Evolutionary conservation across 768 basidiomycete genomes (phyloP).

Genomic region (Tylopilus cervinicoccineus): DNA sequence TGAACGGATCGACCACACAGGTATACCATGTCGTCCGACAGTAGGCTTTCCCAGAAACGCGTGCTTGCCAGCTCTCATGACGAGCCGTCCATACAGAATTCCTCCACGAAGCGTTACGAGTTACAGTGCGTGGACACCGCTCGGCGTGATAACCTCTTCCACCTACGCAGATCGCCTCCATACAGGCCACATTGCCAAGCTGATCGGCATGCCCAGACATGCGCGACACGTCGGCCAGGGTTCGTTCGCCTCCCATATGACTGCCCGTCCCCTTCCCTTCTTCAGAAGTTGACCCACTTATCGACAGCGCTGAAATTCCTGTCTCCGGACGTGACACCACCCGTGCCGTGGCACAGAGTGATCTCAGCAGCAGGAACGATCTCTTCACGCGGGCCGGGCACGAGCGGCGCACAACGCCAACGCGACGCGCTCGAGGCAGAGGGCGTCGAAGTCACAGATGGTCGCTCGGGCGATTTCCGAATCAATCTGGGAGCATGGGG

Average conservation of each 20-base stretch:
- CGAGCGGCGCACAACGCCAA: constrained; percentile 73
- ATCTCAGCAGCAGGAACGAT: constrained; percentile 66
- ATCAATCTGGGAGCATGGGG: constrained; percentile 57
- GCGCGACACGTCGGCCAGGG: constrained; percentile 84
- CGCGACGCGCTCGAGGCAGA: constrained; percentile 74
- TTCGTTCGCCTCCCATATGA: constrained; percentile 26
- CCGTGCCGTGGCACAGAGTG: constrained; percentile 82
- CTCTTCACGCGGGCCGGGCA: constrained; percentile 82
- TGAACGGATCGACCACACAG: constrained; percentile 30
- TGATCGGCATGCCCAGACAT: constrained; percentile 76
- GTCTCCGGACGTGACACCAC: constrained; percentile 51
- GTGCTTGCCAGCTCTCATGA: background rate
- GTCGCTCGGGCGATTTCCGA: constrained; percentile 52
- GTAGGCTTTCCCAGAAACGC: constrained; percentile 12
- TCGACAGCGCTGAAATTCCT: constrained; percentile 72
- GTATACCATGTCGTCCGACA: constrained; percentile 70
- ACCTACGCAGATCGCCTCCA: background rate
- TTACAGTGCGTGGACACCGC: constrained; percentile 48
- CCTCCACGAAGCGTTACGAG: constrained; percentile 67
- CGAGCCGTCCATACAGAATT: constrained; percentile 35
- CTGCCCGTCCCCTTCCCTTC: too few relatives aligned
- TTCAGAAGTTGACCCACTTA: background rate
- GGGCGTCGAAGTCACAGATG: constrained; percentile 68
- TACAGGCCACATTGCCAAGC: constrained; percentile 73
- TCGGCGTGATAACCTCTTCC: background rate